These are phyloP conservation scores for Knufia fluminis DNA, from an alignment of 2,329 filamentous ascomycete genomes.

Conservation along the genomic window DNA sequence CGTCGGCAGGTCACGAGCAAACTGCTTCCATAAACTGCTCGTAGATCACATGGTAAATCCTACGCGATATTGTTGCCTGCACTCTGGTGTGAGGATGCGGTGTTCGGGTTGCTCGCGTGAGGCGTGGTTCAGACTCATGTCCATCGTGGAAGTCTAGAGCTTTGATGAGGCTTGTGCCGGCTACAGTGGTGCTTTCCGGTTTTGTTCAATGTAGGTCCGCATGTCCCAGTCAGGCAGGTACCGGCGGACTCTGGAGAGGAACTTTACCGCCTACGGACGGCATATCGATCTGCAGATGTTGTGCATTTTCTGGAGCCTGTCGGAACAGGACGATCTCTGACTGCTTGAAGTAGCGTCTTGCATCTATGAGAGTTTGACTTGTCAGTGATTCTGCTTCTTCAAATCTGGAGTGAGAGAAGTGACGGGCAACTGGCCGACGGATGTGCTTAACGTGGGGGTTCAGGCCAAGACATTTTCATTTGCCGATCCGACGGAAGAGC, in stretches of 20 bases:
- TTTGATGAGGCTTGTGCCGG: neutral
- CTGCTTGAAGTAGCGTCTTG: slow-evolving; percentile 96
- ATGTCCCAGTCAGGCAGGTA: slow-evolving; percentile 17
- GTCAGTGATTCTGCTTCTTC: neutral
- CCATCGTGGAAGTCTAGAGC: slow-evolving; percentile 19
- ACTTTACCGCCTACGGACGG: slow-evolving; percentile 21
- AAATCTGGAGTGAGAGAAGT: neutral
- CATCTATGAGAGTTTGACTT: slow-evolving; percentile 45
- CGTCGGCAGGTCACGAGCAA: too few relatives aligned
- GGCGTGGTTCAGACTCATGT: too few relatives aligned
- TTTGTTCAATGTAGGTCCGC: neutral
- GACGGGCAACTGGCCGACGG: neutral
- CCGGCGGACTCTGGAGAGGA: slow-evolving; percentile 16
- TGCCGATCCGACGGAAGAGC: slow-evolving; percentile 22
- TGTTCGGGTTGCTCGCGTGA: too few relatives aligned
- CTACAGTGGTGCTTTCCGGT: neutral
- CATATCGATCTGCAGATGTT: slow-evolving; percentile 19
- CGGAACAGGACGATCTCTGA: slow-evolving; percentile 96
- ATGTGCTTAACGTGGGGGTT: slow-evolving; percentile 6
- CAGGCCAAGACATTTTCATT: too few relatives aligned
- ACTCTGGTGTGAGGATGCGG: too few relatives aligned
- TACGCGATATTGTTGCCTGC: too few relatives aligned
- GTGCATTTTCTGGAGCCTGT: slow-evolving; percentile 46
- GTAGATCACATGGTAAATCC: too few relatives aligned
- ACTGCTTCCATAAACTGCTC: too few relatives aligned